Conservation (phyloP, 2,329 filamentous ascomycete species). For the Fusarium buharicum region DNA sequence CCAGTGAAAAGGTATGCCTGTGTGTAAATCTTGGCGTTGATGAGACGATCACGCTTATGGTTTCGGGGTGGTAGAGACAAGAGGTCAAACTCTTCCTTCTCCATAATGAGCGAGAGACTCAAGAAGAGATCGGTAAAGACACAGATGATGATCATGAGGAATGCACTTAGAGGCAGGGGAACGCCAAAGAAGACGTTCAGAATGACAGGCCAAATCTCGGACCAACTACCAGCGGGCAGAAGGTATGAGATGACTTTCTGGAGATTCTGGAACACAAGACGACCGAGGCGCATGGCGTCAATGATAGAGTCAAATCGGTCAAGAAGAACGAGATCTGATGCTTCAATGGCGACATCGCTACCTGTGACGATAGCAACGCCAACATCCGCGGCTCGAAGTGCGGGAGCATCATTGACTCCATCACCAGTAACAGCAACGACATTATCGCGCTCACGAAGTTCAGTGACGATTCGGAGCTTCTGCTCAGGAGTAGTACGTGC, state of each 20-base stretch:
- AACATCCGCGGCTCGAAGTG: constrained; percentile 72
- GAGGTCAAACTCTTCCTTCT: constrained; percentile 65
- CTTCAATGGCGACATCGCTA: constrained; percentile 71
- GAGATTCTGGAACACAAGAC: constrained; percentile 55
- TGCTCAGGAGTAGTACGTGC: constrained; percentile 75
- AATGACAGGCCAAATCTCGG: constrained; percentile 67
- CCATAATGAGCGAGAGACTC: constrained; percentile 63
- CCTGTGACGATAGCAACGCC: constrained; percentile 75
- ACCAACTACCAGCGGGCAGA: constrained; percentile 63
- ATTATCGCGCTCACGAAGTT: constrained; percentile 68
- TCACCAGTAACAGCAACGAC: constrained; percentile 80
- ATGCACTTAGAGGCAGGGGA: constrained; percentile 61
- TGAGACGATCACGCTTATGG: constrained; percentile 61
- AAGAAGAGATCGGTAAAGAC: constrained; percentile 66
- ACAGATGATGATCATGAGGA: constrained; percentile 69
- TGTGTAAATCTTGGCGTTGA: constrained; percentile 61
- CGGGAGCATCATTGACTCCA: constrained; percentile 74
- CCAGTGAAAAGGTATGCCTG: constrained; percentile 65
- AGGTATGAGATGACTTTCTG: constrained; percentile 58
- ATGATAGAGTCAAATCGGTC: constrained; percentile 79
- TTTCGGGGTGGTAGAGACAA: constrained; percentile 62
- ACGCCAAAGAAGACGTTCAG: constrained; percentile 67
- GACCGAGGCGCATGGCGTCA: constrained; percentile 65
- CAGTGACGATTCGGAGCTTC: constrained; percentile 77
- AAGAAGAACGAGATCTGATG: constrained; percentile 73